Evolutionary conservation across 176 grass and related monocot genomes (phyloP).

Genomic region (Eragrostis curvula): DNA sequence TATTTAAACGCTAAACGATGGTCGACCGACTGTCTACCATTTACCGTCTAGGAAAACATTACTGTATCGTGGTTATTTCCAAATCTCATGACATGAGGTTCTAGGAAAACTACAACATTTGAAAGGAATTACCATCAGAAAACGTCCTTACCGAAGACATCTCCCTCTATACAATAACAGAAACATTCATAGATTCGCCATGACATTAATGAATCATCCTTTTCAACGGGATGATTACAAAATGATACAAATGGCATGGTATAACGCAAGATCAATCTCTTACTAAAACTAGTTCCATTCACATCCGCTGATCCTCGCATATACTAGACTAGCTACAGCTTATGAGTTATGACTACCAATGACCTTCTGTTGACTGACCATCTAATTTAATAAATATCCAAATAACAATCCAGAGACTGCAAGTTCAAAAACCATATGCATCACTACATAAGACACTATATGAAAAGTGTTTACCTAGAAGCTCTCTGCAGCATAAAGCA

Average conservation of each 20-base stretch:
- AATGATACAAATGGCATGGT: background rate
- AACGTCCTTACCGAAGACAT: background rate
- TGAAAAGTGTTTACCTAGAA: background rate
- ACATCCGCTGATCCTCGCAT: background rate
- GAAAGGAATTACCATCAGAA: background rate
- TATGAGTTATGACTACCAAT: background rate
- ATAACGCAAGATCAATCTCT: background rate
- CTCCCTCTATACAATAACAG: background rate
- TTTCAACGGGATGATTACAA: background rate
- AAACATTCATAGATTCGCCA: background rate
- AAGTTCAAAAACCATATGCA: background rate
- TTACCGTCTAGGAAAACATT: no score
- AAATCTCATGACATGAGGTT: background rate
- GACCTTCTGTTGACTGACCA: background rate
- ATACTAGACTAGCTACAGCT: background rate
- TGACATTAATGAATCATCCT: conserved; percentile 1
- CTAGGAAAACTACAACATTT: background rate
- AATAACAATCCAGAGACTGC: background rate
- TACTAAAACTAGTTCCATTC: conserved; percentile 7
- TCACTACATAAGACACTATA: background rate
- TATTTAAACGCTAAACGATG: no score
- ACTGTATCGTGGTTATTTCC: background rate
- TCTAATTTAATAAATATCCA: background rate
- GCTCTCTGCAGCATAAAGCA: background rate
- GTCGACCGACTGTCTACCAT: no score